Base-by-base conservation (phyloP, 1,139 yeast species). In the Neolecta irregularis region DNA sequence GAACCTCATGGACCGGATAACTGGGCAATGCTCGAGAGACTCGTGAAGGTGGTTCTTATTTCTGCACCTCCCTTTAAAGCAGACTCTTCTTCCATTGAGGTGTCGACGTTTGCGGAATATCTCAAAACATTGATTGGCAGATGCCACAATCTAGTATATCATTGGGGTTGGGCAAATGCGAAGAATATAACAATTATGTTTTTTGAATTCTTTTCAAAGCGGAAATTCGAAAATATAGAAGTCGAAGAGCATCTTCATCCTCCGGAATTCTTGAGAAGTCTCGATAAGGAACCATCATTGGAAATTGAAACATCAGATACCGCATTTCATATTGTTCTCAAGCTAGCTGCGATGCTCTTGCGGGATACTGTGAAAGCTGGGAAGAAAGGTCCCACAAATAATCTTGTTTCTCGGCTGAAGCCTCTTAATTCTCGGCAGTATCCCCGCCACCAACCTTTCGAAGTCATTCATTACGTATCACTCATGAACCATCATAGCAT, bases 391-490 rank as follows among this genome's bases (percentile, higher is more conserved):
- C 39, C 40, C 7, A 40, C 24, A 2, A n/a, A 22, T n/a, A 24
- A 44, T 3, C 23, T 45, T 13, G 35, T 46, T 4, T 46, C 48
- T 4, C 36, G 42, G 11, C 44, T 46, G 6, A 46, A 45, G 3
- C 49, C 49, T 6, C 23, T 46, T 26, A 42, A 44, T 31, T 45
- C 46, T 9, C 36, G 48, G 6, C 22, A 41, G 15, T 46, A 45
- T 20, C 45, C 44, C 3, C 34, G 45, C 19, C 36, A 38, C 9
- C 33, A 29, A n/a, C 42, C 40, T 32, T 26, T 46, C 12, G 32
- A 35, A 18, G 30, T 45, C 7, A 26, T 34, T 2, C 47, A 46
- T 24, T 37, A 45, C 11, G 44, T 45, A 22, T 41, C 47, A 5
- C 36, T 46, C 13, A 46, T 41, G 25, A 46, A 46, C 25, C 42